Base-by-base conservation (phyloP, 805 yeast species). In the Saturnispora galanensis region DNA sequence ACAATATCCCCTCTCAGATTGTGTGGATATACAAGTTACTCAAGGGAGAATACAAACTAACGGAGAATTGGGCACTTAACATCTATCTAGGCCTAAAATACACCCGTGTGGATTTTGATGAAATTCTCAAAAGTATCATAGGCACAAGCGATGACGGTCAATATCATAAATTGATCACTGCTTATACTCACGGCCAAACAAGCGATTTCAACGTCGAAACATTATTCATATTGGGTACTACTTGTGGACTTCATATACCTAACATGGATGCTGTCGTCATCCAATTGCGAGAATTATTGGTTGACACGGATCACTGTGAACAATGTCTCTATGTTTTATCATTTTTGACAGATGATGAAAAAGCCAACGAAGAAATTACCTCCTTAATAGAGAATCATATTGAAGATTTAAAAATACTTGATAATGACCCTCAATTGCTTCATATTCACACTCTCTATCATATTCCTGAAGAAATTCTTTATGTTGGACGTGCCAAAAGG, bases 251-350 rank as follows among this genome's bases (percentile, higher is more conserved):
- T 15, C 31, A 46, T 10, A 9, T 41, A 3, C 16, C 26, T 2
- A 18, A 48, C 6, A 41, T 52, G 26, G 64, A 61, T 44, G 18
- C 46, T 0, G 47, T 57, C 28, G 45, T 56, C 37, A 21, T 56
- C 18, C 38, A 55, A 8, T 67, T 79, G 55, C 80, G 83, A 10
- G 66, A 71, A 36, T 74, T 77, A 48, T 65, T 84, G 35, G 69
- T 66, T 39, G 48, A 62, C 8, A 56, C 56, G n/a, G 74, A 73
- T 0, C 62, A 73, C 41, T 71, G 74, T 69, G 67, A 68, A 46
- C 83, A 80, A 50, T 73, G 94, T 0, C 50, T 86, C 3, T 83
- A 73, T 56, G 79, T 83, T 2, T 68, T 77, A 35, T 66, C 80
- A 13, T 86, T 81, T 54, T 54, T 84, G 21, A 48, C 51, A 2